Conservation (phyloP, 2,329 filamentous ascomycete species). For the Beauveria caledonica region DNA sequence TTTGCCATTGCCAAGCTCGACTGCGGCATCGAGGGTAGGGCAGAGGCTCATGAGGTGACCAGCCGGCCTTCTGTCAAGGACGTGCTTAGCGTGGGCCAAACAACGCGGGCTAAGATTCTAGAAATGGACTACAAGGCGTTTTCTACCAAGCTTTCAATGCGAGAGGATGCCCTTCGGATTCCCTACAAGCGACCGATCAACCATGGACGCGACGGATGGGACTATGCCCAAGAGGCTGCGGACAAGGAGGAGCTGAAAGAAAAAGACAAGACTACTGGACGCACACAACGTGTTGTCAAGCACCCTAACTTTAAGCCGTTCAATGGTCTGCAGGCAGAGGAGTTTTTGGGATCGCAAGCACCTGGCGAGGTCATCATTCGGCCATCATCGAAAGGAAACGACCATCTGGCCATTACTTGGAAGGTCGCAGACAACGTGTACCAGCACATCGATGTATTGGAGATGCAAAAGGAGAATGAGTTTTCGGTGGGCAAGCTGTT, state of each 20-base stretch:
- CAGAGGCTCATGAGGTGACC: constrained; percentile 75
- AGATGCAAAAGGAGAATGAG: constrained; percentile 94
- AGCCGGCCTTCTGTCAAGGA: constrained; percentile 63
- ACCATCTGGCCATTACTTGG: constrained; percentile 95
- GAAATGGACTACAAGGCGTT: constrained; percentile 84
- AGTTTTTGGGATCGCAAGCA: constrained; percentile 80
- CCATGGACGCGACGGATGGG: constrained; percentile 75
- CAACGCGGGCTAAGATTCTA: constrained; percentile 77
- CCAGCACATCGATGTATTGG: constrained; percentile 94
- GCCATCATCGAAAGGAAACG: constrained; percentile 88
- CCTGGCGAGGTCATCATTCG: constrained; percentile 90
- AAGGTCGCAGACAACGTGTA: constrained; percentile 96
- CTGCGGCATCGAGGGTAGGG: constrained; percentile 84
- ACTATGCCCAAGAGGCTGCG: constrained; percentile 68
- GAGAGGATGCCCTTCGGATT: constrained; percentile 69
- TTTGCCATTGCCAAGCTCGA: constrained; percentile 91
- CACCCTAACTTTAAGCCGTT: constrained; percentile 93
- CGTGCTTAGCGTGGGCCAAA: constrained; percentile 72
- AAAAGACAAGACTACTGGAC: constrained; percentile 76
- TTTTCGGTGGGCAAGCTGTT: constrained; percentile 85
- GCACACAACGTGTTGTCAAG: constrained; percentile 91
- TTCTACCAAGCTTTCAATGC: constrained; percentile 71
- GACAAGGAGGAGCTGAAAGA: constrained; percentile 79
- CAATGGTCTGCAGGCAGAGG: constrained; percentile 85
- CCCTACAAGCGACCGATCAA: constrained; percentile 64